Base-by-base conservation (phyloP, 768 basidiomycete species). In the Leccinum subgranulosum region DNA sequence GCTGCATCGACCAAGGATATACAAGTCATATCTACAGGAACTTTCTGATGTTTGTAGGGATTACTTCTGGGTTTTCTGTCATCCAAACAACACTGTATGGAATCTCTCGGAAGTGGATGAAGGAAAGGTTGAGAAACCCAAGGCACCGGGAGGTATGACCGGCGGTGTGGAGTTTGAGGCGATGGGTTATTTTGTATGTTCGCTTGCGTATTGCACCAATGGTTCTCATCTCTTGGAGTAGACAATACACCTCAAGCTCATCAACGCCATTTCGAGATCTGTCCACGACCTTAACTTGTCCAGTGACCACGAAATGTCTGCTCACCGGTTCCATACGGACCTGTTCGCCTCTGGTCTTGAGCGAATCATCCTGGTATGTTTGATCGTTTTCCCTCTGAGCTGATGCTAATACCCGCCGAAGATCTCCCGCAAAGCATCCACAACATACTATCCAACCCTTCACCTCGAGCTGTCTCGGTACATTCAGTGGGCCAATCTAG, bases 161-260 rank as follows among this genome's bases (percentile, higher is more conserved):
- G 97, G 96, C 6, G 97, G 97, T 6, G 97, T 99, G 12, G 97
- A 99, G 68, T 95, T 88, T 68, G 97, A 99, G 75, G 96, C 96
- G 4, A 96, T 98, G 86, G 82, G 83, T 15, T 98, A 98, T 73
- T 85, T 95, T 66, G 96, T 98, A 65, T 62, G 91, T 77, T 45
- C n/a, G 53, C 4, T 23, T 33, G 15, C 28, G 19, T 56, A 28
- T 43, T 54, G 31, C 43, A 36, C 43, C 36, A 39, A 46, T 19
- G 52, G 27, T 45, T 8, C 63, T 68, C 66, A 64, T 47, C 7
- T 2, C 23, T 36, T 27, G 21, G 27, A 33, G 6, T 61, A 98
- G 95, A 94, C 93, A 2, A 86, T 81, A 3, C 96, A 98, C 73
- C 78, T 99, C 62, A 88, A 82, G 63, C 81, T 98, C 48, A 73